Base-by-base conservation (phyloP, 768 basidiomycete species). In the Lepiota subincarnata region DNA sequence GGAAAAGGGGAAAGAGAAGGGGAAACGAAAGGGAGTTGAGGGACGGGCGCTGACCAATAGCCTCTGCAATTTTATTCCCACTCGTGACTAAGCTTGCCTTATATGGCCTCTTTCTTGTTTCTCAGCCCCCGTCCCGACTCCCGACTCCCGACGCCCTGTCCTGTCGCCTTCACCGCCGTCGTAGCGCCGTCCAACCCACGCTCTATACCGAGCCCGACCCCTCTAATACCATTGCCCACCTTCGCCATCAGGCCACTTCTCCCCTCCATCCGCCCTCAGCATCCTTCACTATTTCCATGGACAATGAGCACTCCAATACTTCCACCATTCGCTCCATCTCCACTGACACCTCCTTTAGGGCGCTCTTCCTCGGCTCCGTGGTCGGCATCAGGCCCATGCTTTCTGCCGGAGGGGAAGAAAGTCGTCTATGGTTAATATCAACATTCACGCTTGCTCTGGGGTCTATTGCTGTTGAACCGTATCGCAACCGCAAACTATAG, bases 331-430 rank as follows among this genome's bases (percentile, higher is more conserved):
- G 52, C 55, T 62, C 46, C 42, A 50, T 48, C 41, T 42, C 67
- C 8, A 64, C 58, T 19, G 66, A 65, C 59, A 67, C 65, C 2
- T 66, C 66, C 11, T 69, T 66, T 48, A 4, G 46, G 2, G 62
- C 58, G 1, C 65, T 69, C 45, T 59, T 65, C 37, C 63, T 64
- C 16, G 62, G 64, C 7, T 66, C 66, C 16, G 68, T 66, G 11
- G 58, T 60, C 35, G 63, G 62, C 14, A 64, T 66, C 12, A 67
- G n/a, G n/a, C n/a, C n/a, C n/a, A n/a, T n/a, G n/a, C n/a, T n/a
- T n/a, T n/a, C n/a, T n/a, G n/a, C n/a, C n/a, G n/a, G n/a, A n/a
- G n/a, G n/a, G n/a, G 26, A 28, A 28, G 26, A 28, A 28, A 7
- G 7, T 28, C 7, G 26, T 4, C 26, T 7, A 28, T 28, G 26